These are phyloP conservation scores for Straminergon stramineum DNA, from an alignment of 225 moss, liverwort and hornwort species.

Conservation along the genomic window DNA sequence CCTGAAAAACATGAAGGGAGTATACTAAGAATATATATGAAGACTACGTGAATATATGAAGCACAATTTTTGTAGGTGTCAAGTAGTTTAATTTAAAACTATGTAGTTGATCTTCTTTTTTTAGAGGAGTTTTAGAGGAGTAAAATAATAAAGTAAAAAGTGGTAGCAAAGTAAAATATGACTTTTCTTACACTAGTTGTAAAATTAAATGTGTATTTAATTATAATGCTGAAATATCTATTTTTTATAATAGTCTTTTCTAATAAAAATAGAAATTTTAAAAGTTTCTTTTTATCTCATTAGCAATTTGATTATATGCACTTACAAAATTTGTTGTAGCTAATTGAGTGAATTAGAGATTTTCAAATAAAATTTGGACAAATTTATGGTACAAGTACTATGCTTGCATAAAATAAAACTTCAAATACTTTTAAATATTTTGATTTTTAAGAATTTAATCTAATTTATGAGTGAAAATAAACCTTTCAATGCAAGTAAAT, in stretches of 20 bases:
- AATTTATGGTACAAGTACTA: neutral
- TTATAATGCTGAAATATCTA: neutral
- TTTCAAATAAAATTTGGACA: neutral
- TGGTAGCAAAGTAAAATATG: neutral
- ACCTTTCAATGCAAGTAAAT: neutral
- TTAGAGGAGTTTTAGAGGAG: neutral
- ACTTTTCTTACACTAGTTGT: neutral
- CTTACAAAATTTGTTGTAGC: no score
- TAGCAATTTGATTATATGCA: no score
- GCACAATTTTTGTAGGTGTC: neutral
- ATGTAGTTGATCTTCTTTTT: neutral
- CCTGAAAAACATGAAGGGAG: neutral
- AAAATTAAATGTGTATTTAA: neutral
- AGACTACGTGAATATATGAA: neutral
- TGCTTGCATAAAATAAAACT: no score
- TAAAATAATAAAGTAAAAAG: neutral
- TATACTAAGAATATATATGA: neutral
- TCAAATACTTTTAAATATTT: accelerated
- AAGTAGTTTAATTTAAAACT: neutral
- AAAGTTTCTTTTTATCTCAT: no score
- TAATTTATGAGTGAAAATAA: neutral
- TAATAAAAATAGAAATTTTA: neutral
- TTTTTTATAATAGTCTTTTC: neutral
- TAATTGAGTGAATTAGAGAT: neutral
- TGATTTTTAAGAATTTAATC: neutral